Evolutionary conservation across 345 rosid genomes (phyloP).

Genomic region (Lepidium aucheri): DNA sequence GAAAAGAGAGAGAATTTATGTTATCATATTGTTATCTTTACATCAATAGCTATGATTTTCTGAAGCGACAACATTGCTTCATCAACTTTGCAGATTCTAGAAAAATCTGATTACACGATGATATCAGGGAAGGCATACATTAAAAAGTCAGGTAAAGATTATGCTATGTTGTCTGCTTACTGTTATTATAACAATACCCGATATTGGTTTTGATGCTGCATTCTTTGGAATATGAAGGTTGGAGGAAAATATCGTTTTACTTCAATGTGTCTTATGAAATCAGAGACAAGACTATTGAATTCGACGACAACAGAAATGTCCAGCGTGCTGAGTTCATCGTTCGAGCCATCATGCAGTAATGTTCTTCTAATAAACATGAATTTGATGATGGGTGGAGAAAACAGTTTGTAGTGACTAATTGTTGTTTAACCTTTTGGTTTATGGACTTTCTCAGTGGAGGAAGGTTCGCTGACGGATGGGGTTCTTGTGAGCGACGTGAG

Average conservation of each 20-base stretch:
- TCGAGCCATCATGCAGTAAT: slow-evolving; percentile 89
- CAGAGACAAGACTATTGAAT: slow-evolving; percentile 82
- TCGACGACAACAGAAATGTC: slow-evolving; percentile 80
- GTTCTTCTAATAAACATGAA: slow-evolving; percentile 8
- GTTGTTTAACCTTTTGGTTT: neutral
- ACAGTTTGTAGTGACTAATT: neutral
- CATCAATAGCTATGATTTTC: neutral
- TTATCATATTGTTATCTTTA: neutral
- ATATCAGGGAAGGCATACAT: slow-evolving; percentile 83
- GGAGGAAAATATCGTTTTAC: slow-evolving; percentile 95
- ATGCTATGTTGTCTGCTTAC: neutral
- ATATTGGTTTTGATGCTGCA: slow-evolving; percentile 2
- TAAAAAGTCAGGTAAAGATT: slow-evolving; percentile 70
- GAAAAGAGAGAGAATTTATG: neutral
- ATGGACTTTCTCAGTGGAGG: slow-evolving; percentile 42
- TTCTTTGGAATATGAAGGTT: slow-evolving; percentile 43
- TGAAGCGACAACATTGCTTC: neutral
- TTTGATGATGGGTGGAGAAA: neutral
- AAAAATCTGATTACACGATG: slow-evolving; percentile 78
- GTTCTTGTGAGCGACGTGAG: slow-evolving; percentile 86
- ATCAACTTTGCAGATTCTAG: slow-evolving; percentile 62
- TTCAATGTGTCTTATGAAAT: slow-evolving; percentile 88
- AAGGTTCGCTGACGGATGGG: slow-evolving; percentile 93
- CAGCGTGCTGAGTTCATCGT: slow-evolving; percentile 87
- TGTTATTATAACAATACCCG: neutral